These are phyloP conservation scores for Microdochium nivale DNA, from an alignment of 2,329 filamentous ascomycete genomes.

Conservation along the genomic window DNA sequence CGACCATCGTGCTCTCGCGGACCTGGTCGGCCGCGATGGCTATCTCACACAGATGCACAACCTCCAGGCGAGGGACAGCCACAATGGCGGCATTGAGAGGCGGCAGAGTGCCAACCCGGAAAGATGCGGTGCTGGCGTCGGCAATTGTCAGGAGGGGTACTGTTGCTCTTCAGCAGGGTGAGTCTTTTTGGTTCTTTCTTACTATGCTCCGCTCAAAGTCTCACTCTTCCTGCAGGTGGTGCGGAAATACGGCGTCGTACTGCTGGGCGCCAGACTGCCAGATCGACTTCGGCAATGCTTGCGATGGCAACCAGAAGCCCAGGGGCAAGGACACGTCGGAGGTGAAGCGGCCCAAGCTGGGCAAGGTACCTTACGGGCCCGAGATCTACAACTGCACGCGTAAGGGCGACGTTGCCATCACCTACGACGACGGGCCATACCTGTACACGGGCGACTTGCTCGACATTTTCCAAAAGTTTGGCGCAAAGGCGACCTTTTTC, in stretches of 20 bases:
- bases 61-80: neutral
- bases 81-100: neutral
- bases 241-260: conserved; percentile 15
- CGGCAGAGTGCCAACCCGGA: neutral
- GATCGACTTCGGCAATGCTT: conserved; percentile 33
- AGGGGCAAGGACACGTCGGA: conserved; percentile 33
- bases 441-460: conserved; percentile 50
- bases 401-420: conserved; percentile 50
- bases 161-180: conserved; percentile 23
- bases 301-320: conserved; percentile 37
- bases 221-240: too few relatives aligned
- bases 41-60: neutral
- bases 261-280: conserved; percentile 22
- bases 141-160: conserved; percentile 8
- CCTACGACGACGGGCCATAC: conserved; percentile 56
- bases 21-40: neutral
- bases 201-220: too few relatives aligned
- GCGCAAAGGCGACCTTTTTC: conserved; percentile 56
- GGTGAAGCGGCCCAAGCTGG: conserved; percentile 34
- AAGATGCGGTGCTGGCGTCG: neutral
- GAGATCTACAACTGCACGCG: conserved; percentile 39
- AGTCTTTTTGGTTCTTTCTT: too few relatives aligned
- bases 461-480: conserved; percentile 42
- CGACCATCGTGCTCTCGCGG: neutral
- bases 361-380: conserved; percentile 37